Base-by-base conservation (phyloP, 2,329 filamentous ascomycete genomes). In the Ophiostoma sp. region DNA sequence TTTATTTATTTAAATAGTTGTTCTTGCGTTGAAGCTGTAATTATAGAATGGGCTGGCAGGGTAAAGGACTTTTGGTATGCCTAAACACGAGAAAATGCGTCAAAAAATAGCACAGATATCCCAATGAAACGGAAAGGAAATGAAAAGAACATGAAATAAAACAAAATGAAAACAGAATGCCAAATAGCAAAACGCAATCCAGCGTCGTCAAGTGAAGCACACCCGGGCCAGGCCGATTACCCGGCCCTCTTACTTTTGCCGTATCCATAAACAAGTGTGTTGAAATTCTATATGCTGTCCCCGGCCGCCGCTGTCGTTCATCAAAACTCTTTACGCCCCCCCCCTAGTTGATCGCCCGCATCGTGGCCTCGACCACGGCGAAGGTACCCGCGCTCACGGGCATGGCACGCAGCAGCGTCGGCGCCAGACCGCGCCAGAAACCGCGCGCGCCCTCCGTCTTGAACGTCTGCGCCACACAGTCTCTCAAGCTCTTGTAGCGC, bases 301-400 rank as follows among this genome's bases (percentile, higher is more conserved):
- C 2, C n/a, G n/a, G n/a, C 33, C 33, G 42, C 59, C 33, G 6
- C 59, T 25, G n/a, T 8, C n/a, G 8, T 7, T 19, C 5, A 17
- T 57, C 52, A 19, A 19, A 17, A 19, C 48, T 57, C 52, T 11
- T 4, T 3, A 36, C 31, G 6, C 28, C 31, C 19, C 5, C 25
- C 63, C 7, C 39, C 68, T 74, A 84, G 76, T 84, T 87, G 74
- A 91, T 87, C 22, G 88, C 87, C 76, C 89, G 84, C 88, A 90
- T 89, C 25, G 88, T 90, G 82, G 89, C 84, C 83, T 91, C 90
- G 12, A 90, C 89, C 77, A 96, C 94, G 39, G 93, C 94, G 87
- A 99, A 99, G 1, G 96, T 99, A n/a, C 95, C 95, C 1, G 95
- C 96, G 82, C 93, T 96, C 66, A 99, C 96, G 9, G 96, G 96